Percentiles rank a stretch among this genome's conserved stretches.
Evolutionary conservation across 2,329 filamentous ascomycete species (phyloP).

Genomic region (Arthrobotrys megalospora): DNA sequence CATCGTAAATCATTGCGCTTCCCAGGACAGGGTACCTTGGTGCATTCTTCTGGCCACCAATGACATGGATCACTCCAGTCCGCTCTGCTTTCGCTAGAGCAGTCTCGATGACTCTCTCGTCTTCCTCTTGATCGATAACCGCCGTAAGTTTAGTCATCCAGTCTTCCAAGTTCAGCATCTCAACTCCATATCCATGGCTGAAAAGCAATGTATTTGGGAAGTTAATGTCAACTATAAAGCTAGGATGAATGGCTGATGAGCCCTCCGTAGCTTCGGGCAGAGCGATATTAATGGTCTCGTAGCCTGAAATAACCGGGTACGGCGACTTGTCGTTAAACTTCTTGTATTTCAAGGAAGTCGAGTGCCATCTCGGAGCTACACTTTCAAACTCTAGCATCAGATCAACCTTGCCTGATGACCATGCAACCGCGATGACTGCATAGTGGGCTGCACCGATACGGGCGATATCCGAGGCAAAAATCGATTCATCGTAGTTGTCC

Average conservation of each 20-base stretch:
- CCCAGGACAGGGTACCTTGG: constrained; percentile 59
- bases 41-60: constrained; percentile 51
- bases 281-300: constrained; percentile 63
- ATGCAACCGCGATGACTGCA: constrained; percentile 46
- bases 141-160: constrained; percentile 51
- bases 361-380: constrained; percentile 63
- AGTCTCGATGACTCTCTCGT: constrained; percentile 62
- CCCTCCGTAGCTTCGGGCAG: constrained; percentile 42
- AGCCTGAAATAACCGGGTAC: constrained; percentile 63
- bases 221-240: constrained; percentile 62
- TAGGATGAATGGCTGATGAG: constrained; percentile 61
- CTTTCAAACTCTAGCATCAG: constrained; percentile 64
- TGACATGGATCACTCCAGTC: constrained; percentile 60
- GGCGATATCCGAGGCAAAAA: constrained; percentile 64
- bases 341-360: constrained; percentile 61
- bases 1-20: constrained; percentile 63
- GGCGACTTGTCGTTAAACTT: constrained; percentile 55
- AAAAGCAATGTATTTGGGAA: constrained; percentile 62
- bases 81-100: constrained; percentile 50
- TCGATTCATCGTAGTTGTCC: constrained; percentile 62
- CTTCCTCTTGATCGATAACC: constrained; percentile 57
- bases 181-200: constrained; percentile 63
- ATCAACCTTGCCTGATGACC: constrained; percentile 54
- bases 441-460: constrained; percentile 59
- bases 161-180: constrained; percentile 59